Base-by-base conservation (phyloP, 768 basidiomycete genomes). In the Lepiota brunneoincarnata region DNA sequence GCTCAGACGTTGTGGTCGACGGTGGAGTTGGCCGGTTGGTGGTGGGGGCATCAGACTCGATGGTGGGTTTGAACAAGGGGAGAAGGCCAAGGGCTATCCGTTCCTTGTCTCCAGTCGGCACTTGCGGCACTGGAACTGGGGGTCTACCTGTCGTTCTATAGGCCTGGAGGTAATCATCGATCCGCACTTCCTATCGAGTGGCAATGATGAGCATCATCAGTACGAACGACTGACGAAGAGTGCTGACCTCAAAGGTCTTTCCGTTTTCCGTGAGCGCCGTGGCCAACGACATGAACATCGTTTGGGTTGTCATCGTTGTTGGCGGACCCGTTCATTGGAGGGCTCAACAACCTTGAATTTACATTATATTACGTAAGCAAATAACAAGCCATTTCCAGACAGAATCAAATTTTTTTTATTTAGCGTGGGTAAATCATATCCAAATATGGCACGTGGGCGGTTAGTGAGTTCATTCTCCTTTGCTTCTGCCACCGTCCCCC, bases 131-230 rank as follows among this genome's bases (percentile, higher is more conserved):
- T 7, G 83, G 81, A 14, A 49, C 60, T 3, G 84, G 84, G 4
- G 78, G 73, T 37, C 67, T 61, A 14, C 78, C 75, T 0, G 80
- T 80, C 0, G 73, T 58, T 24, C 59, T 63, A 59, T 81, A 84
- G 0, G 79, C 73, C 18, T 64, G 66, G 24, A 83, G 57, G 58
- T 87, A 87, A 62, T 84, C 84, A 35, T 74, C 68, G 4, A 75
- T 58, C 36, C 84, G 78, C 21, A 74, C 66, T 71, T 86, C 84
- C 84, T 86, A 61, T 57, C 48, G 45, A 21, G 14, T 45, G 26
- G 23, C 7, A 35, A 14, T 36, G 15, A 39, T 28, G n/a, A 9
- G 45, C 39, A 40, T 21, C 26, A 23, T 28, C 15, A n/a, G 18
- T 21, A 21, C 14, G 10, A 15, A 6, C 15, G 23, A 15, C 15